Evolutionary conservation across 1,139 yeast genomes (phyloP).

Genomic region (Wickerhamiella pararugosa): DNA sequence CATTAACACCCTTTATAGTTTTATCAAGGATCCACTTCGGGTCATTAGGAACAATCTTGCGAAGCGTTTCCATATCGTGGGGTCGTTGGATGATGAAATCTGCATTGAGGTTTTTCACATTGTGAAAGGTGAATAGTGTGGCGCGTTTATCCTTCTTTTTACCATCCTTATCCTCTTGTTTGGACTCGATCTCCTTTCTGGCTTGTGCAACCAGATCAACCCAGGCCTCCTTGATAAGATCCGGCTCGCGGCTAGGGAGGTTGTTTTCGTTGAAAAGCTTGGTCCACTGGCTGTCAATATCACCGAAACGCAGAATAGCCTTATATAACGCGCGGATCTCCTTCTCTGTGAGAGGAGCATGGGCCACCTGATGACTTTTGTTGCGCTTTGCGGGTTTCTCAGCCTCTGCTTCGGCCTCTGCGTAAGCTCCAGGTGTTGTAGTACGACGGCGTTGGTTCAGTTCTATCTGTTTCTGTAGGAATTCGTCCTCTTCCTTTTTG

Average conservation of each 20-base stretch:
- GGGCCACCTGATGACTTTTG: constrained; percentile 9
- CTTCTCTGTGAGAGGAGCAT: constrained; percentile 52
- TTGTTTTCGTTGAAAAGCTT: constrained; percentile 83
- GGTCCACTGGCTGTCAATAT: constrained; percentile 68
- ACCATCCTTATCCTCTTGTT: constrained; percentile 50
- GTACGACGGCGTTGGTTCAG: constrained; percentile 75
- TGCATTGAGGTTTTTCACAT: constrained; percentile 82
- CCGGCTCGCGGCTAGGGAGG: constrained; percentile 72
- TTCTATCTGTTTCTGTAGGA: constrained; percentile 76
- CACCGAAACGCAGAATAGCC: constrained; percentile 71
- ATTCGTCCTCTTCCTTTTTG: constrained; percentile 71
- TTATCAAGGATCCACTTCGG: constrained; percentile 25
- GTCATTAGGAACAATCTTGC: constrained; percentile 46
- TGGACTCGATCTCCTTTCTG: constrained; percentile 40
- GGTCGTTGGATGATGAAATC: constrained; percentile 76
- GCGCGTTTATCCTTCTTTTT: constrained; percentile 76
- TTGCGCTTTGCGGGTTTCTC: constrained; percentile 28
- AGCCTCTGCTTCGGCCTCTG: constrained; percentile 29
- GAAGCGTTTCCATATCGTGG: constrained; percentile 55
- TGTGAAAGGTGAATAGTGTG: constrained; percentile 73
- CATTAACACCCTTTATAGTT: constrained; percentile 66
- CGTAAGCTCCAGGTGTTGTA: constrained; percentile 26
- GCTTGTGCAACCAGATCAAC: constrained; percentile 54
- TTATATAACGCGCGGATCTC: constrained; percentile 81
- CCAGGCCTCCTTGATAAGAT: constrained; percentile 62